phyloP scores from a whole-genome alignment of 495 filamentous ascomycete species.

The Lentithecium fluviatile region DNA sequence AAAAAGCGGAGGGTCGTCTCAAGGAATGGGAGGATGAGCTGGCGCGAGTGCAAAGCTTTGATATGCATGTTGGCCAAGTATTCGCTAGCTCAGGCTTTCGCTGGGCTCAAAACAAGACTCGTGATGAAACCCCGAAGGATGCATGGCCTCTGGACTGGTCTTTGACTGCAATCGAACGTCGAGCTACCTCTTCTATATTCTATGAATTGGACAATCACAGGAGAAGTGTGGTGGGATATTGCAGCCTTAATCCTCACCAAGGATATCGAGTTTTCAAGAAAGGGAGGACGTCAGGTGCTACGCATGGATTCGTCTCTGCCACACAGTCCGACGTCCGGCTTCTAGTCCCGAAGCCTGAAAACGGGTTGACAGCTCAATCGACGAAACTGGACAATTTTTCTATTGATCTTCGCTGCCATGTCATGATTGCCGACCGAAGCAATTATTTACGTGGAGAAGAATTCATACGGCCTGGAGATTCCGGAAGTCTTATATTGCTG shows the following conservation, averaged over 20 bases:
- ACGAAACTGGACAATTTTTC: too few species aligned
- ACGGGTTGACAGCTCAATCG: neutral
- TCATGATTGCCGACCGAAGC: neutral
- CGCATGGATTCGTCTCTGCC: neutral
- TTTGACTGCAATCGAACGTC: neutral
- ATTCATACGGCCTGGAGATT: neutral
- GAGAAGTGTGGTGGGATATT: neutral
- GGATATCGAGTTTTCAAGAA: neutral
- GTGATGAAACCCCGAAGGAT: neutral
- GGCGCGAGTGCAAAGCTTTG: neutral
- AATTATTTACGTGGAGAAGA: neutral
- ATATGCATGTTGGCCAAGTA: neutral
- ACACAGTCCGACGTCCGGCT: neutral
- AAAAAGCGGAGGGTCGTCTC: neutral
- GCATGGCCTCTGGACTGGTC: neutral
- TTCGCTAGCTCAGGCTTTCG: neutral
- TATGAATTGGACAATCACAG: neutral
- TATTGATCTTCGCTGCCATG: neutral
- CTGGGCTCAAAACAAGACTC: neutral
- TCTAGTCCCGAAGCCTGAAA: neutral
- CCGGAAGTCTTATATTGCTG: neutral
- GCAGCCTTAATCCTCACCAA: neutral
- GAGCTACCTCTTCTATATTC: neutral
- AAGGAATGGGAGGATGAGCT: neutral
- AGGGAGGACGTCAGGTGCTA: neutral